phyloP scores from a whole-genome alignment of 2,329 filamentous ascomycete species.

The Aspergillus sp. region DNA sequence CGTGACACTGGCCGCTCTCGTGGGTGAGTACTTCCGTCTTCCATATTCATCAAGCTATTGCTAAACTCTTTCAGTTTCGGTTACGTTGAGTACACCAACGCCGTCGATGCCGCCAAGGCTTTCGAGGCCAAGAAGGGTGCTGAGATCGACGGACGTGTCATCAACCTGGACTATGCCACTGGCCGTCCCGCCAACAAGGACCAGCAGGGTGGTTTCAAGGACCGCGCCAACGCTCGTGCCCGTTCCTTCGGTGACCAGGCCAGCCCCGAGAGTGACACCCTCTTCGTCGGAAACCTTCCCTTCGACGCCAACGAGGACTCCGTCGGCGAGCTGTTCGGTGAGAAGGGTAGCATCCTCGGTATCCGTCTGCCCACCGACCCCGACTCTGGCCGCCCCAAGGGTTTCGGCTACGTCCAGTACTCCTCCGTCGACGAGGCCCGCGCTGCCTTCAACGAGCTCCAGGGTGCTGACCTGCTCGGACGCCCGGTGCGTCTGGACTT shows the following conservation, averaged over 20 bases:
- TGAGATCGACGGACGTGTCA: constrained; percentile 70
- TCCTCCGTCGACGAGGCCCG: constrained; percentile 79
- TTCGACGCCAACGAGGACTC: constrained; percentile 79
- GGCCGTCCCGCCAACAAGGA: constrained; percentile 61
- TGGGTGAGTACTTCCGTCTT: constrained; percentile 56
- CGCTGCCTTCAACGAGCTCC: constrained; percentile 68
- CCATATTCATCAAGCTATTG: background rate
- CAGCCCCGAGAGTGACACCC: constrained; percentile 78
- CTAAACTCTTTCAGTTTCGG: constrained; percentile 62
- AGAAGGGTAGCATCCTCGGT: constrained; percentile 70
- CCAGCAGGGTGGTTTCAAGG: constrained; percentile 56
- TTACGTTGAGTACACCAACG: constrained; percentile 80
- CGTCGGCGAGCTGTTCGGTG: constrained; percentile 72
- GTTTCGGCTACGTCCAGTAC: constrained; percentile 90
- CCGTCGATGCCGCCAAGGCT: constrained; percentile 69
- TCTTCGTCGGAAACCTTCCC: constrained; percentile 89
- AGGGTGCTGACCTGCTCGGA: constrained; percentile 70
- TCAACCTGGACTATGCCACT: constrained; percentile 79
- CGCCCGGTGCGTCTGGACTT: constrained; percentile 83
- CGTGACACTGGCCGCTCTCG: constrained; percentile 79
- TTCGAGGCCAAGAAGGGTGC: constrained; percentile 72
- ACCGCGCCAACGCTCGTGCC: constrained; percentile 58
- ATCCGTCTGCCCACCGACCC: constrained; percentile 86
- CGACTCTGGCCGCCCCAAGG: constrained; percentile 83
- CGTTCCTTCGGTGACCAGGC: constrained; percentile 71